phyloP scores from a whole-genome alignment of 2,329 filamentous ascomycete species.

The Monilinia fructigena region DNA sequence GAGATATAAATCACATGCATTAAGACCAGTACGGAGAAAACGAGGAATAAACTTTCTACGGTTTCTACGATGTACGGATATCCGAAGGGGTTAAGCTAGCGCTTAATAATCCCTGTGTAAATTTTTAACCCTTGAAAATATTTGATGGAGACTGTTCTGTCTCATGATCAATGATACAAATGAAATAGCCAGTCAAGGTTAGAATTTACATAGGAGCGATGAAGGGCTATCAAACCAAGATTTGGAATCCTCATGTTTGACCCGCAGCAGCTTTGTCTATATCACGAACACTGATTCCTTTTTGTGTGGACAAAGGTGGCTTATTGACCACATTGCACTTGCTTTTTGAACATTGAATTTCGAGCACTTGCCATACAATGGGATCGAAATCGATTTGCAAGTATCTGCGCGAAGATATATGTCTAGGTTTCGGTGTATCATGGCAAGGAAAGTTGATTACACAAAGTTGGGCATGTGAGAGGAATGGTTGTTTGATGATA shows the following conservation, averaged over 20 bases:
- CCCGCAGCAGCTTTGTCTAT: not conserved
- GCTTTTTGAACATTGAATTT: not conserved
- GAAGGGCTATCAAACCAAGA: not conserved
- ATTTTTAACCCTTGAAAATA: not conserved
- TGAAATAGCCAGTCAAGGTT: not conserved
- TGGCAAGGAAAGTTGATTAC: not conserved
- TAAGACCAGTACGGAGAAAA: not conserved
- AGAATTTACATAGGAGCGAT: not conserved
- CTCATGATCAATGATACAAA: not conserved
- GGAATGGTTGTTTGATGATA: not conserved
- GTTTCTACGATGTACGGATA: not conserved
- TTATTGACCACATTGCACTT: conserved; percentile 3
- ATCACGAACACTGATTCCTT: not conserved
- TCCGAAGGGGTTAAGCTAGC: not conserved
- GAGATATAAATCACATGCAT: conserved; percentile 6
- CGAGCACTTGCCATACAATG: not conserved
- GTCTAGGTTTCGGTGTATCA: not conserved
- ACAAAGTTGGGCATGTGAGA: conserved; percentile 1
- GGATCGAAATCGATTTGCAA: not conserved
- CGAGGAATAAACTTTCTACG: not conserved
- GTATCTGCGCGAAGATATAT: not conserved
- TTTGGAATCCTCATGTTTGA: not conserved
- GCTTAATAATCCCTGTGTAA: not conserved
- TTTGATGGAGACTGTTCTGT: conserved; percentile 4
- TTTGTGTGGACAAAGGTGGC: conserved; percentile 10